These are phyloP conservation scores for Trifolium pratense DNA, from an alignment of 306 rosid genomes.

Conservation along the genomic window DNA sequence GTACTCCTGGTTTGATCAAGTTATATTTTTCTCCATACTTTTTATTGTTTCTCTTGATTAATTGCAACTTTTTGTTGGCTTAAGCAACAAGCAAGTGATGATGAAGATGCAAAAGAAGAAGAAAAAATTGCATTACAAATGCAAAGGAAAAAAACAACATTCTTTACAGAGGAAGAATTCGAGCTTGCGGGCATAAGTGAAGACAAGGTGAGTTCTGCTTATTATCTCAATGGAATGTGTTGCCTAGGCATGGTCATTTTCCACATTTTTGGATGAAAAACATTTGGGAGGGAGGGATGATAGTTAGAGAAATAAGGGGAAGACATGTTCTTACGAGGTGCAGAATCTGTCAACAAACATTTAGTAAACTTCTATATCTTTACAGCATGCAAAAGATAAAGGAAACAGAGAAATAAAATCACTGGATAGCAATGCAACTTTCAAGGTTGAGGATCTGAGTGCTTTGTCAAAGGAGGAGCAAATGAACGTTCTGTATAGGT, in stretches of 20 bases:
- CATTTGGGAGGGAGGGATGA: no score
- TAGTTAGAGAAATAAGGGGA: no score
- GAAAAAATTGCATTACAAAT: slow-evolving; percentile 64
- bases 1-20: slow-evolving; percentile 7
- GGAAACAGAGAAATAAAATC: slow-evolving; percentile 44
- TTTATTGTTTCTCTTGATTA: slow-evolving; percentile 39
- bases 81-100: slow-evolving; percentile 76
- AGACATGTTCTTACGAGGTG: slow-evolving; percentile 4
- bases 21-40: slow-evolving; percentile 7
- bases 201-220: slow-evolving; percentile 56
- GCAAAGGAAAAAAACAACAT: slow-evolving; percentile 63
- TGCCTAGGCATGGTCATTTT: slow-evolving; percentile 25
- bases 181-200: slow-evolving; percentile 62
- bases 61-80: slow-evolving; percentile 35
- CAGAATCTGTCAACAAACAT: slow-evolving; percentile 32
- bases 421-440: slow-evolving; percentile 44
- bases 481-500: slow-evolving; percentile 69
- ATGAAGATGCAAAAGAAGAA: slow-evolving; percentile 76
- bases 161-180: slow-evolving; percentile 66
- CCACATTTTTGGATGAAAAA: slow-evolving; percentile 26
- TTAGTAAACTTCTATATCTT: slow-evolving; percentile 28
- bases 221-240: slow-evolving; percentile 8
- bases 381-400: slow-evolving; percentile 68
- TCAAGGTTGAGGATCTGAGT: slow-evolving; percentile 68
- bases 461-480: slow-evolving; percentile 80